Base-by-base conservation (phyloP, 257 asterid species). In the Rauvolfia tetraphylla region DNA sequence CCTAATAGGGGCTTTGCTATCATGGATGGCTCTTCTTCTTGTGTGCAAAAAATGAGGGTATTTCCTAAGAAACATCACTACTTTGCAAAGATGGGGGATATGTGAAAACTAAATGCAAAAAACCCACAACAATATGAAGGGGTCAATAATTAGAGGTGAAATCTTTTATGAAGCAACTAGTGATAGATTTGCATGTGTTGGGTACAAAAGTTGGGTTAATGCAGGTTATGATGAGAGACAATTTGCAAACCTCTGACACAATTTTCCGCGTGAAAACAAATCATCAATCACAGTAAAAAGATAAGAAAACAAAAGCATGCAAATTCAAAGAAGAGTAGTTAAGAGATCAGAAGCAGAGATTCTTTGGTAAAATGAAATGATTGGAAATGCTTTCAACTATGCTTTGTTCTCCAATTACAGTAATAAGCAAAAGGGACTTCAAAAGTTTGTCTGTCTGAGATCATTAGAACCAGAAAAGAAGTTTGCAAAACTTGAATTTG, bases 391-490 rank as follows among this genome's bases (percentile, higher is more conserved):
- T 25, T 71, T 77, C 67, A 71, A 79, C 70, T 18, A n/a, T 69
- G 51, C 57, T 68, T 76, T 66, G 44, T 7, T 54, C 63, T 76
- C 56, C 77, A 14, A 51, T 76, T 61, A 20, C 33, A 67, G 51
- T 67, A 53, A 51, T 36, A 51, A 68, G 36, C n/a, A 67, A 75
- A 75, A 38, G 62, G 33, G 68, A 36, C 36, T 41, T 73, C 71
- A 68, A 74, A 83, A 79, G 87, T 81, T 79, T 85, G 88, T 83
- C 86, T 85, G 88, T 83, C 86, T 59, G 58, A 54, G 81, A 71
- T 80, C 27, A 83, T 83, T 81, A 79, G 71, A 79, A 72, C 82
- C 65, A 38, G 41, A 68, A 72, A 74, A 12, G 25, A 73, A 29
- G 58, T 54, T 17, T 5, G 41, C 31, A 74, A 41, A 23, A 48